Evolutionary conservation across 2,329 filamentous ascomycete species (phyloP).

Genomic region (Incumbomyces lentus): DNA sequence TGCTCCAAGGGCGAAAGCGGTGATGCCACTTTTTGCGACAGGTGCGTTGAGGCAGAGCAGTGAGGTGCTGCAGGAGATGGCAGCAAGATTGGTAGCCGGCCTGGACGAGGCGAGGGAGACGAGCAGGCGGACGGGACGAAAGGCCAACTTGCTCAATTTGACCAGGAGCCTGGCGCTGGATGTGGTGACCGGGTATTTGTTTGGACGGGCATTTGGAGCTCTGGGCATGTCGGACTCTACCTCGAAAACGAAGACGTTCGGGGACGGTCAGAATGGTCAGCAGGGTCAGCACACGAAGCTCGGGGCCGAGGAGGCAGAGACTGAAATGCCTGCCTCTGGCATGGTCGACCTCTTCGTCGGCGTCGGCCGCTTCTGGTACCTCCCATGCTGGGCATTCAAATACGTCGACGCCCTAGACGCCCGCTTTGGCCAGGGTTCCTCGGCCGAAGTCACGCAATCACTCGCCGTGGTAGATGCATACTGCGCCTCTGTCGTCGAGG

Average conservation of each 20-base stretch:
- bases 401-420: slow-evolving; percentile 15
- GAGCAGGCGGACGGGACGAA: slow-evolving; percentile 16
- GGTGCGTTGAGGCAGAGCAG: slow-evolving; percentile 33
- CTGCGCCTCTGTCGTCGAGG: slow-evolving; percentile 13
- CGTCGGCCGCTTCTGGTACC: slow-evolving; percentile 45
- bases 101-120: slow-evolving; percentile 27
- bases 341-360: slow-evolving; percentile 48
- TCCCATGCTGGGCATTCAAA: slow-evolving; percentile 31
- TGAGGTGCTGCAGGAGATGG: slow-evolving; percentile 31
- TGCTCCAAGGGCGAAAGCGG: slow-evolving; percentile 39
- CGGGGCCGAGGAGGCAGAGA: neutral
- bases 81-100: slow-evolving; percentile 33
- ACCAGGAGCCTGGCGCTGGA: slow-evolving; percentile 43
- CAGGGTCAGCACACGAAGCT: slow-evolving; percentile 13
- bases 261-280: slow-evolving; percentile 3
- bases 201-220: slow-evolving; percentile 42
- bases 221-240: slow-evolving; percentile 26
- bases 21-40: slow-evolving; percentile 40
- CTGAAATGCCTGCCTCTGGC: slow-evolving; percentile 28
- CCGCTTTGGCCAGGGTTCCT: slow-evolving; percentile 14
- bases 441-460: slow-evolving; percentile 12
- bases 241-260: neutral
- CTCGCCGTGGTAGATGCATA: slow-evolving; percentile 18
- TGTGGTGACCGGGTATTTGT: slow-evolving; percentile 44
- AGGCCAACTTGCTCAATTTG: slow-evolving; percentile 41